phyloP scores from a whole-genome alignment of 2,329 filamentous ascomycete genomes.

The Alternaria sp. region DNA sequence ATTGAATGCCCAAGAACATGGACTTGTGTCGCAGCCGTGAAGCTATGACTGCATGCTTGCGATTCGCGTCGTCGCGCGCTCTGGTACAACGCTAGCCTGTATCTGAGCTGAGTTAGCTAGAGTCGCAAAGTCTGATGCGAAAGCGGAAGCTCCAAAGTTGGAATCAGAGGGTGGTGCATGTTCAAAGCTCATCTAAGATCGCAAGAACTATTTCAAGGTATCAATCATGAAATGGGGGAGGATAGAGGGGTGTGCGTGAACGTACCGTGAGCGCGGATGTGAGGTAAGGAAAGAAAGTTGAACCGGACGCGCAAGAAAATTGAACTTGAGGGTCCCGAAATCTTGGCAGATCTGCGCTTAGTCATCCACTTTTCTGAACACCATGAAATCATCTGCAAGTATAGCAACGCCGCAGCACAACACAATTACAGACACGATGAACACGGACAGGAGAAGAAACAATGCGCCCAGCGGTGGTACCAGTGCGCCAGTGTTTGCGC shows the following conservation, averaged over 20 bases:
- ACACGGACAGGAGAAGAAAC: conserved; percentile 78
- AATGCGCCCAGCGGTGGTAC: conserved; percentile 86
- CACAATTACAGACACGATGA: conserved; percentile 30
- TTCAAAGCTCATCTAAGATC: conserved; percentile 63
- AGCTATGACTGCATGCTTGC: neutral
- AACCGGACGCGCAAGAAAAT: conserved; percentile 33
- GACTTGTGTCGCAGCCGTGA: neutral
- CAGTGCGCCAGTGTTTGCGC: conserved; percentile 72
- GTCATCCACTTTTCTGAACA: conserved; percentile 26
- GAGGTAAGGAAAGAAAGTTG: conserved; percentile 26
- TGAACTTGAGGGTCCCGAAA: conserved; percentile 29
- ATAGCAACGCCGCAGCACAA: conserved; percentile 4
- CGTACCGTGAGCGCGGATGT: conserved; percentile 34
- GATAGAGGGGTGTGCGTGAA: conserved; percentile 3
- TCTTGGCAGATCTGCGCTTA: conserved; percentile 40
- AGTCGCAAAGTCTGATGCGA: conserved; percentile 11
- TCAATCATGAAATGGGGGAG: conserved; percentile 54
- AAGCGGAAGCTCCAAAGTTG: conserved; percentile 12
- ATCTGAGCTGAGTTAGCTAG: conserved; percentile 28
- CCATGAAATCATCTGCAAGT: conserved; percentile 16
- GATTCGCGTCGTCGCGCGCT: neutral
- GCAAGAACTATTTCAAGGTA: conserved; percentile 61
- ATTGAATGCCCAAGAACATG: neutral
- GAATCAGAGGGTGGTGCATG: conserved; percentile 67
- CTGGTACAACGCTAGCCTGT: neutral